Evolutionary conservation across 345 rosid species (phyloP), one percentile per base, ranked within the genome.

Genomic region (Aethionema arabicum): DNA sequence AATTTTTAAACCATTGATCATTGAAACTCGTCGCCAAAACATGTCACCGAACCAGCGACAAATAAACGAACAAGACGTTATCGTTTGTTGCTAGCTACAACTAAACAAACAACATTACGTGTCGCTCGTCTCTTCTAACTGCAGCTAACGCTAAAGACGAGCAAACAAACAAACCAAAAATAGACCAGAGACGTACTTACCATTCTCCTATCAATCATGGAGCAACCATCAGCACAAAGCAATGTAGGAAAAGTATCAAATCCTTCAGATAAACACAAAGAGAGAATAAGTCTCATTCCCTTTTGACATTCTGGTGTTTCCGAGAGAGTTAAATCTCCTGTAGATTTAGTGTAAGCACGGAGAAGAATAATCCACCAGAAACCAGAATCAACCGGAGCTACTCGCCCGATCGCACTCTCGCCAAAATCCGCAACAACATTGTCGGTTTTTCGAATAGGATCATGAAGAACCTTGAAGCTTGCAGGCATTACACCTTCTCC

Each of bases 291-390:
- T 67, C 79, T 81, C 80, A 88, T 88, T 52, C 96, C 96, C 68
- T 82, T 88, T 62, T 88, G 96, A 56, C 88, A 84, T 56, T 86
- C 96, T 35, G 88, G 75, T 11, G 76, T 86, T 83, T 89, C 95
- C 0, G 91, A 76, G 7, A 86, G 75, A 45, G 93, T 68, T 49
- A 75, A 74, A 72, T 86, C 96, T 37, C 96, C 96, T 0, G 96
- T 89, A 35, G 96, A 84, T 68, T 89, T 88, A 10, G 93, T 86
- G 58, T 88, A 88, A 8, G 95, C 96, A 30, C 96, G 95, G 48
- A 89, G 88, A 68, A 89, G 83, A 49, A 89, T 86, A 46, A 89
- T 89, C 95, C 96, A 89, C 96, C 96, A 89, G 72, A 89, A 89
- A 41, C 96, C 95, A 62, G 91, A 89, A 72, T 89, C 96, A 11